phyloP scores from a whole-genome alignment of 2,329 filamentous ascomycete species.

The Aureobasidium sp. region DNA sequence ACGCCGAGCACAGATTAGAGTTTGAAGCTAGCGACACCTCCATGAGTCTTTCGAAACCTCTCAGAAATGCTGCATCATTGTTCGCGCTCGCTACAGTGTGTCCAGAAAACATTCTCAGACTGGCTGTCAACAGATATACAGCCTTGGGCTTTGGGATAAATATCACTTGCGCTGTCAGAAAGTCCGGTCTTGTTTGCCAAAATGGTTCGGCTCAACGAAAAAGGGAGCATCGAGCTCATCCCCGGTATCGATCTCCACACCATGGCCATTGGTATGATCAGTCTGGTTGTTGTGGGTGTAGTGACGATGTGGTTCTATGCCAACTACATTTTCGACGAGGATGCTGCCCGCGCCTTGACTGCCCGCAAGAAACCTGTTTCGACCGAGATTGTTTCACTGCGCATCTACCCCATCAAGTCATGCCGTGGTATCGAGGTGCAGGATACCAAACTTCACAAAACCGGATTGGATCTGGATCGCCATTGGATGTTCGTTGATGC shows the following conservation, averaged over 20 bases:
- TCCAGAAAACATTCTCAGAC: not conserved
- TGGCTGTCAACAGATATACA: not conserved
- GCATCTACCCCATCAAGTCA: constrained; percentile 60
- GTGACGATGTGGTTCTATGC: constrained; percentile 10
- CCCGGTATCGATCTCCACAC: constrained; percentile 6
- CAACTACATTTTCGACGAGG: constrained; percentile 13
- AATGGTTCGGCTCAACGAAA: constrained; percentile 5
- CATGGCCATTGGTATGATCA: constrained; percentile 9
- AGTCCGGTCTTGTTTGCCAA: not conserved
- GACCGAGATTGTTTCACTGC: constrained; percentile 41
- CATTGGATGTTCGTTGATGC: constrained; percentile 61
- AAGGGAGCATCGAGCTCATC: constrained; percentile 11
- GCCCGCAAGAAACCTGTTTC: constrained; percentile 13
- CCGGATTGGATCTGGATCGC: constrained; percentile 55
- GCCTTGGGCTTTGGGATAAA: not conserved
- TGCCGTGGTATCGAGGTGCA: constrained; percentile 55
- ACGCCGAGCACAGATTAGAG: constrained; percentile 5
- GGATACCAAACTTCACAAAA: constrained; percentile 45
- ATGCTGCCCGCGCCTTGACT: not conserved
- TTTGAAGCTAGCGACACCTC: constrained; percentile 3
- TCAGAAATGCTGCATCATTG: not conserved
- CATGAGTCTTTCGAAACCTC: constrained; percentile 10
- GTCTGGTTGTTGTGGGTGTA: constrained; percentile 3
- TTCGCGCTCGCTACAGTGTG: not conserved
- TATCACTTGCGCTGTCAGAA: not conserved